These are phyloP conservation scores for Lachancea cidri DNA, from an alignment of 805 yeast genomes.

Conservation along the genomic window DNA sequence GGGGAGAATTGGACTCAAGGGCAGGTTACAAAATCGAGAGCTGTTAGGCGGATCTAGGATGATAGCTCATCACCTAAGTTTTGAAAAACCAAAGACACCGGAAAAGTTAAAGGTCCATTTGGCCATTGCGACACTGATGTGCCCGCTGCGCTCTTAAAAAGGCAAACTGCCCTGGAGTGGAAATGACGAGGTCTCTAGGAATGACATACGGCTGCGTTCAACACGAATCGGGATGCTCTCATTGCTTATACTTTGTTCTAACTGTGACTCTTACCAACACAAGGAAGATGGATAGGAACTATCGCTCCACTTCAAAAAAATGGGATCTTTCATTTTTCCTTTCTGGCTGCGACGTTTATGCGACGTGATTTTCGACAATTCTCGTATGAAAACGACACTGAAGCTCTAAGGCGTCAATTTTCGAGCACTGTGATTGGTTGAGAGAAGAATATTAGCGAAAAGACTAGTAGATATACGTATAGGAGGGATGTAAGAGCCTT, in stretches of 20 bases:
- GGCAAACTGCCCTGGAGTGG: too few species aligned
- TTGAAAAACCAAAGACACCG: too few species aligned
- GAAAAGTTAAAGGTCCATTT: too few species aligned
- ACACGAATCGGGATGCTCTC: conserved; percentile 46
- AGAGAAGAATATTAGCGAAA: background rate
- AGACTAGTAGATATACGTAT: background rate
- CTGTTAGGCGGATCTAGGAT: too few species aligned
- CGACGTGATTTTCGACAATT: too few species aligned
- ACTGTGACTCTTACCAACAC: background rate
- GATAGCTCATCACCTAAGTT: too few species aligned
- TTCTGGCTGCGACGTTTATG: background rate
- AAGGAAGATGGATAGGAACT: background rate
- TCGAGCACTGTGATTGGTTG: background rate
- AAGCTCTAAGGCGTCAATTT: background rate
- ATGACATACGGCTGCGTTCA: conserved; percentile 43
- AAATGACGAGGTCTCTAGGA: background rate
- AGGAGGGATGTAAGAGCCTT: background rate
- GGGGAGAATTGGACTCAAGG: too few species aligned
- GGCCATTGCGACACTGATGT: too few species aligned
- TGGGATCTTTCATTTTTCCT: background rate
- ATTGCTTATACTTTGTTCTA: conserved; percentile 21
- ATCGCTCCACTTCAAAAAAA: background rate
- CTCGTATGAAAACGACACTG: too few species aligned
- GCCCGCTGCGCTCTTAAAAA: too few species aligned
- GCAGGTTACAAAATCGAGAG: too few species aligned